Evolutionary conservation across 2,329 filamentous ascomycete species (phyloP).

Genomic region (Nothopassalora personata): DNA sequence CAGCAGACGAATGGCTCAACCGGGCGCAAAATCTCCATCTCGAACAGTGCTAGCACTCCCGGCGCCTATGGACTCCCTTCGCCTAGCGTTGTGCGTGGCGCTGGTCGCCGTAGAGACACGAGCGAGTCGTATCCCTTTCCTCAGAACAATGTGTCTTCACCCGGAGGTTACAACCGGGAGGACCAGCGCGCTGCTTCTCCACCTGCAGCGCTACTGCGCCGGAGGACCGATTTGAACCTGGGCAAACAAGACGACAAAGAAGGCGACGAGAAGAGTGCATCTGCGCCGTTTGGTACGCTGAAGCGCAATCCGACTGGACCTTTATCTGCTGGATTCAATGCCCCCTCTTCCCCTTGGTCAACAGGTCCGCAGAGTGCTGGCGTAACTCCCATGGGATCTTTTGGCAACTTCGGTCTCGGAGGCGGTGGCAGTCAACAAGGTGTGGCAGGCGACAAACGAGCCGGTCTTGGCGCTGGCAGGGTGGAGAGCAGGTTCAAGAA

Average conservation of each 20-base stretch:
- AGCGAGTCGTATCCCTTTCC: conserved; percentile 60
- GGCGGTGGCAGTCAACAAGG: conserved; percentile 36
- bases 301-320: conserved; percentile 54
- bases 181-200: conserved; percentile 58
- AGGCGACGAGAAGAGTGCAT: conserved; percentile 33
- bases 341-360: conserved; percentile 53
- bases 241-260: conserved; percentile 28
- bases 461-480: conserved; percentile 59
- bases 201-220: conserved; percentile 55
- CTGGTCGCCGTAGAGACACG: conserved; percentile 74
- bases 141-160: conserved; percentile 53
- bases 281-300: conserved; percentile 47
- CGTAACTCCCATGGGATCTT: conserved; percentile 72
- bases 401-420: conserved; percentile 79
- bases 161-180: conserved; percentile 54
- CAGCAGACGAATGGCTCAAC: conserved; percentile 53
- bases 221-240: conserved; percentile 57
- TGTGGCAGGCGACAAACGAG: conserved; percentile 64
- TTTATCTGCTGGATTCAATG: conserved; percentile 45
- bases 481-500: conserved; percentile 83
- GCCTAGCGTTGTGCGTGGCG: conserved; percentile 65
- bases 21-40: conserved; percentile 77
- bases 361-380: conserved; percentile 54
- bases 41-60: conserved; percentile 56
- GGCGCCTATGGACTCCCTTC: conserved; percentile 66